Evolutionary conservation across 208 protist species (phyloP).

Genomic region (Lotmaria passim): DNA sequence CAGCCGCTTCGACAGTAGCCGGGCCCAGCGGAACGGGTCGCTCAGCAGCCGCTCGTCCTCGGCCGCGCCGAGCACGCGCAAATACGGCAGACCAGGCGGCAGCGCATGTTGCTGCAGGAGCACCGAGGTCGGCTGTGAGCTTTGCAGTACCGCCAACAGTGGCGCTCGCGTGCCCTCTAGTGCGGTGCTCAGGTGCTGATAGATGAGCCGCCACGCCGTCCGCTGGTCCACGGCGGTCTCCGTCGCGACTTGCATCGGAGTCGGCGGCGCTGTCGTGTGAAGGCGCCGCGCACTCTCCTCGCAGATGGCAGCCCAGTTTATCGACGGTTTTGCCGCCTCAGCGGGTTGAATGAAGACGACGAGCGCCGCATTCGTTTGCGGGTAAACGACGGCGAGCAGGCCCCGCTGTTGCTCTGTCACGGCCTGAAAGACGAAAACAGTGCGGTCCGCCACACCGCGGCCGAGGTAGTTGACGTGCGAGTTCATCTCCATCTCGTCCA

Average conservation of each 20-base stretch:
- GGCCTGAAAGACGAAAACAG: slow-evolving; percentile 83
- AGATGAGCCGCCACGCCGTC: slow-evolving; percentile 69
- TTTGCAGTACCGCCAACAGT: slow-evolving; percentile 81
- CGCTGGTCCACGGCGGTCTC: slow-evolving; percentile 60
- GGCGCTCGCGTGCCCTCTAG: slow-evolving; percentile 49
- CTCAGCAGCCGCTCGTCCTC: slow-evolving; percentile 85
- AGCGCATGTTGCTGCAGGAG: slow-evolving; percentile 74
- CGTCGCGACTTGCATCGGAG: slow-evolving; percentile 39
- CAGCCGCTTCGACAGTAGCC: slow-evolving; percentile 66
- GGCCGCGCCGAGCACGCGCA: slow-evolving; percentile 74
- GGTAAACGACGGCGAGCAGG: slow-evolving; percentile 72
- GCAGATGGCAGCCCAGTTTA: slow-evolving; percentile 68
- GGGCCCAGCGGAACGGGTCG: slow-evolving; percentile 87
- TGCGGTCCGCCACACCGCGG: slow-evolving; percentile 40
- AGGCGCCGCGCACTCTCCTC: slow-evolving; percentile 65
- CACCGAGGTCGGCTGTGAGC: slow-evolving; percentile 51
- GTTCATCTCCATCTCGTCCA: slow-evolving; percentile 69
- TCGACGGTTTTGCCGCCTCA: slow-evolving; percentile 57
- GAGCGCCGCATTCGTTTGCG: slow-evolving; percentile 46
- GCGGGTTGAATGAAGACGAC: slow-evolving; percentile 85
- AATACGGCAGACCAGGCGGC: slow-evolving; percentile 63
- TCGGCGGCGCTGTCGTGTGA: slow-evolving; percentile 23
- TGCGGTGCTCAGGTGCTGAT: slow-evolving; percentile 54
- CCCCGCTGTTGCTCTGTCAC: slow-evolving; percentile 64
- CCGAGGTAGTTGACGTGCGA: slow-evolving; percentile 56